Base-by-base conservation (phyloP, 257 asterid species). In the Euphrasia confusa region DNA sequence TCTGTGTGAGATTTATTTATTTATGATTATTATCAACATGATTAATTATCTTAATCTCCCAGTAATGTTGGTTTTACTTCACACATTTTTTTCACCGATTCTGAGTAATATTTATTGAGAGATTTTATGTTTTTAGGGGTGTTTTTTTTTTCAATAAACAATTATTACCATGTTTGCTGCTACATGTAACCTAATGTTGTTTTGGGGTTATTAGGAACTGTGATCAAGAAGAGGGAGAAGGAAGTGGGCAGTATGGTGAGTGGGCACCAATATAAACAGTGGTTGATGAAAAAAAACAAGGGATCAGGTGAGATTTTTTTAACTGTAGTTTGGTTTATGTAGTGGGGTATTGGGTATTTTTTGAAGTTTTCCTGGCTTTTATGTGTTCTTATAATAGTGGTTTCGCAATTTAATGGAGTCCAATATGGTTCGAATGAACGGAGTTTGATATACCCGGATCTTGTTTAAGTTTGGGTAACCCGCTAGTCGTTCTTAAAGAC, bases 301-400 rank as follows among this genome's bases (percentile, higher is more conserved):
- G 8, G 28, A 64, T 28, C 74, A 64, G 78, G 78, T 74, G 47
- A 66, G 6, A 5, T 35, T 35, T 35, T 35, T 30, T 30, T 30
- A 32, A 10, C 3, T 2, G 32, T 10, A 33, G 6, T 3, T 33
- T 39, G 48, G 5, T 15, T 47, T 47, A 13, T 47, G 57, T 26
- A 47, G 57, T 62, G 44, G 45, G 17, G 39, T 33, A 28, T 59
- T 39, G 64, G 39, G 21, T 17, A 37, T 59, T 24, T n/a, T 59
- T 24, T n/a, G 3, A 33, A 35, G 7, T 6, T 37, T 64, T 13
- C 32, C 61, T 37, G 35, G 40, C n/a, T 40, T 35, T 35, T 35
- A 12, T 64, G 53, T 15, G 35, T 28, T 35, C 18, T 37, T 12
- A 21, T 32, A 48, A 2, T 50, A 1, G 14, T 35, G 39, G 52